A percentile compares a stretch with the other conserved stretches of the same genome.
phyloP scores from a whole-genome alignment of 345 rosid genomes.

The Mallotus nudiflorus region DNA sequence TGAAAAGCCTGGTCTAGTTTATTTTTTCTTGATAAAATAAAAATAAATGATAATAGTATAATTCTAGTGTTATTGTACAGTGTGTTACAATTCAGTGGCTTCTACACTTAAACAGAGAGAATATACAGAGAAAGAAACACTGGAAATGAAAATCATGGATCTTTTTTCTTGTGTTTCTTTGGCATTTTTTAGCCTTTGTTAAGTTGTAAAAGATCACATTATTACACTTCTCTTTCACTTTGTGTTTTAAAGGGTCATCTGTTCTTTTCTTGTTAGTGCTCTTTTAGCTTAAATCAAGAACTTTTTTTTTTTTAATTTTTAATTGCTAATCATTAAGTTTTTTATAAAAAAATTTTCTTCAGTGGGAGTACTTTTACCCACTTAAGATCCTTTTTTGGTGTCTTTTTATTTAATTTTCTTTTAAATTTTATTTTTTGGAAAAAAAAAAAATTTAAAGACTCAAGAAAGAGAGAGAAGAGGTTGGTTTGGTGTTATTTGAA shows the following conservation, averaged over 20 bases:
- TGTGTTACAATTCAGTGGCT: neutral
- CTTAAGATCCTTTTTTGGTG: slow-evolving; percentile 14
- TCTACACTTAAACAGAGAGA: slow-evolving; percentile 5
- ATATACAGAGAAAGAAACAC: neutral
- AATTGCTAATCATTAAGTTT: slow-evolving; percentile 46
- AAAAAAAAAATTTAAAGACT: neutral
- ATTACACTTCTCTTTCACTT: neutral
- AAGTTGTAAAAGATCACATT: neutral
- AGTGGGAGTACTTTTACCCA: slow-evolving; percentile 13
- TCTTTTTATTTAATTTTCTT: neutral
- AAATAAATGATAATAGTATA: too few relatives aligned
- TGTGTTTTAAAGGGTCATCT: slow-evolving; percentile 26
- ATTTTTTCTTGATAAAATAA: neutral
- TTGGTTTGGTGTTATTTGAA: slow-evolving; percentile 14
- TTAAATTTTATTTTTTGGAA: neutral
- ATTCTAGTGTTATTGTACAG: neutral
- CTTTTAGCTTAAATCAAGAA: slow-evolving; percentile 1
- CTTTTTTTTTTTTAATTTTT: slow-evolving; percentile 17
- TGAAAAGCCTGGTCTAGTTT: neutral
- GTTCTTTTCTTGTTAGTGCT: neutral
- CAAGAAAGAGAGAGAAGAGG: neutral
- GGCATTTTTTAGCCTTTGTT: neutral
- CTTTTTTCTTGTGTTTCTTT: slow-evolving; percentile 16
- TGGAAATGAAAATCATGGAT: slow-evolving; percentile 7
- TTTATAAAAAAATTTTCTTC: too few relatives aligned